Evolutionary conservation across 1,284 basidiomycete species (phyloP).

Genomic region (Malassezia sympodialis): DNA sequence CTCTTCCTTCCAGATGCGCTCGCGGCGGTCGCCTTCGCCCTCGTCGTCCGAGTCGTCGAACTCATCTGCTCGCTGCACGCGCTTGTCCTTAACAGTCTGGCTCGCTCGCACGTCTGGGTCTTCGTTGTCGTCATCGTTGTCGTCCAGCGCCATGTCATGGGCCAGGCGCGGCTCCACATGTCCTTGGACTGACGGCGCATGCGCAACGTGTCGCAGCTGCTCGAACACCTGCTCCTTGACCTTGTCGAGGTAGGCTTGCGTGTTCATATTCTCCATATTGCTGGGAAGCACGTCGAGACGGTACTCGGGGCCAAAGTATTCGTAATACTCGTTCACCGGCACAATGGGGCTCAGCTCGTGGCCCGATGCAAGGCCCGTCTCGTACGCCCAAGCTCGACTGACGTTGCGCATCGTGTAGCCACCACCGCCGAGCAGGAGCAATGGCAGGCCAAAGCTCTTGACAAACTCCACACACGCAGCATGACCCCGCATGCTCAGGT

Average conservation of each 20-base stretch:
- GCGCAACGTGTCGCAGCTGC: constrained; percentile 36
- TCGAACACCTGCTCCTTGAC: constrained; percentile 86
- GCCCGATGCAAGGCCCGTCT: constrained; percentile 91
- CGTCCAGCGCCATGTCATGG: constrained; percentile 24
- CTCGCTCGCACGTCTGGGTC: constrained; percentile 25
- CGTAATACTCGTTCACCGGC: constrained; percentile 59
- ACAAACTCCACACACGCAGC: constrained; percentile 95
- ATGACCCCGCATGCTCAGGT: constrained; percentile 93
- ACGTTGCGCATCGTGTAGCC: constrained; percentile 99
- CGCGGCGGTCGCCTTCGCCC: constrained; percentile 25
- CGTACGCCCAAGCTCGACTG: constrained; percentile 91
- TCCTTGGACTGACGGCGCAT: constrained; percentile 39
- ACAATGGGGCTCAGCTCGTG: constrained; percentile 77
- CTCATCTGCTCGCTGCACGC: constrained; percentile 27
- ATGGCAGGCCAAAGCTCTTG: constrained; percentile 85
- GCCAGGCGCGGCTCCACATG: constrained; percentile 35
- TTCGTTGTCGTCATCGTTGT: constrained; percentile 22
- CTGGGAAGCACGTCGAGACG: constrained; percentile 90
- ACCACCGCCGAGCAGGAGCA: constrained; percentile 86
- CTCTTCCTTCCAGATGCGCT: constrained; percentile 12
- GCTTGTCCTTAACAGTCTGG: constrained; percentile 22
- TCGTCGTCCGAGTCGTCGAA: constrained; percentile 32
- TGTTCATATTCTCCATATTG: constrained; percentile 93
- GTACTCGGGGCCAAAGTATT: constrained; percentile 97
- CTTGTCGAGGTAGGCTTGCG: constrained; percentile 80